Percentiles rank a stretch among this genome's conserved stretches.
Evolutionary conservation across 208 protist species (phyloP).

Genomic region (Borovskyia barvae): DNA sequence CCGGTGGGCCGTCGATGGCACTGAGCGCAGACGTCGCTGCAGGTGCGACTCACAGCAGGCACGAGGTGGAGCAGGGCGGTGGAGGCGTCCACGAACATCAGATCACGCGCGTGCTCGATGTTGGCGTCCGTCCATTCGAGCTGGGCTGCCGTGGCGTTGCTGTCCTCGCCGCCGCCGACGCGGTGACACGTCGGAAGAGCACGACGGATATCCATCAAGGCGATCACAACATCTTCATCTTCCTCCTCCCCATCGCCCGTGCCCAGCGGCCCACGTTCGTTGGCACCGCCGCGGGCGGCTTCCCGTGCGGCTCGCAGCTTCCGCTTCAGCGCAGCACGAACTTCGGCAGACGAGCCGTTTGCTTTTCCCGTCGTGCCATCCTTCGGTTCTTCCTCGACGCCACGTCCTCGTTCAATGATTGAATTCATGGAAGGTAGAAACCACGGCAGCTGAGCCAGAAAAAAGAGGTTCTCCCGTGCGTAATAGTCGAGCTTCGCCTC

Average conservation of each 20-base stretch:
- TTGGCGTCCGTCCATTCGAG: slow-evolving; percentile 45
- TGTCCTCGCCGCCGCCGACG: background rate
- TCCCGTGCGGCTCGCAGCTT: slow-evolving; percentile 22
- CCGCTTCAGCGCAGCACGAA: slow-evolving; percentile 16
- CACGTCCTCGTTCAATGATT: slow-evolving; percentile 38
- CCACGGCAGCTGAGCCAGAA: slow-evolving; percentile 70
- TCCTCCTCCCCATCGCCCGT: slow-evolving; percentile 20
- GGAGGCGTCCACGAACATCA: slow-evolving; percentile 85
- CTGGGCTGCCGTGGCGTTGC: background rate
- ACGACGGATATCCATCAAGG: slow-evolving; percentile 59
- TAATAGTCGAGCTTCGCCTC: slow-evolving; percentile 67
- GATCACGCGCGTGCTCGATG: slow-evolving; percentile 56
- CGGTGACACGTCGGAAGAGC: slow-evolving; percentile 41
- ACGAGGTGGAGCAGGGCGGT: slow-evolving; percentile 69
- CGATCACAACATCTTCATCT: slow-evolving; percentile 78
- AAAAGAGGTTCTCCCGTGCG: slow-evolving; percentile 67
- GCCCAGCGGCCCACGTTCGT: background rate
- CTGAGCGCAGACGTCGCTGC: slow-evolving; percentile 46
- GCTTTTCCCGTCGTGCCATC: background rate
- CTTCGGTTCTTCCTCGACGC: slow-evolving; percentile 5
- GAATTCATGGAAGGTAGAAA: slow-evolving; percentile 47
- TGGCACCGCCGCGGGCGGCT: slow-evolving; percentile 3
- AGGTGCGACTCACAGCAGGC: slow-evolving; percentile 55
- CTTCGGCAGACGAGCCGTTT: background rate
- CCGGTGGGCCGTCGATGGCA: slow-evolving; percentile 33